Evolutionary conservation across 768 basidiomycete genomes (phyloP), one percentile per base, ranked within the genome.

Genomic region (Boletus rufocinnamomeus): DNA sequence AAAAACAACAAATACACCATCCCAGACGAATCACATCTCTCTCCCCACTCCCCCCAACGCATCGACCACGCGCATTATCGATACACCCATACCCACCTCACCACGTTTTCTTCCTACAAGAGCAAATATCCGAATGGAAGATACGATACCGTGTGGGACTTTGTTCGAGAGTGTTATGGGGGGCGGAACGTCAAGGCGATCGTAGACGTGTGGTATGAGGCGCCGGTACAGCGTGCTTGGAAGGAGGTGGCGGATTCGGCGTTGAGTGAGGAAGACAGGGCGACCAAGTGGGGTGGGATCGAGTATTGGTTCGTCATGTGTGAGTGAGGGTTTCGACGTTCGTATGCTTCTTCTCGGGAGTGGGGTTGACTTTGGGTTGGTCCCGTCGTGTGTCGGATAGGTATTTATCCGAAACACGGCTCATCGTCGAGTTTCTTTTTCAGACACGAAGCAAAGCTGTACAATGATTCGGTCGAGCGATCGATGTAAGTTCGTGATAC

Each of bases 151-250:
- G 75, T 90, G n/a, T 82, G 79, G 68, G 88, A 88, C 40, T 90
- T 94, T 62, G 81, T 88, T 6, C 79, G 80, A 2, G 85, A 76
- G 17, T 68, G 90, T 66, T 91, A 88, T 65, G 71, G 66, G 2
- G 82, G 74, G 11, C 80, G 81, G 30, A 80, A 80, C 38, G 84
- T 93, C 4, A 75, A 83, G 52, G 80, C 85, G 6, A 79, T 94
- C 53, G 84, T 95, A 7, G 93, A 95, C 63, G 93, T 95, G 3
- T 95, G 90, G 88, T 95, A 93, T 63, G 93, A 93, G 66, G 88
- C 88, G 0, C 88, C 91, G 0, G 84, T 91, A 16, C 76, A 75
- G 59, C 74, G 61, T 35, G 59, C 54, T 1, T 93, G 90, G 90
- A 82, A 76, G 63, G 87, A 87, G 59, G 76, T 90, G 45, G 91